These are phyloP conservation scores for Pestalotiopsis sp. DNA, from an alignment of 2,329 filamentous ascomycete genomes.

Conservation along the genomic window DNA sequence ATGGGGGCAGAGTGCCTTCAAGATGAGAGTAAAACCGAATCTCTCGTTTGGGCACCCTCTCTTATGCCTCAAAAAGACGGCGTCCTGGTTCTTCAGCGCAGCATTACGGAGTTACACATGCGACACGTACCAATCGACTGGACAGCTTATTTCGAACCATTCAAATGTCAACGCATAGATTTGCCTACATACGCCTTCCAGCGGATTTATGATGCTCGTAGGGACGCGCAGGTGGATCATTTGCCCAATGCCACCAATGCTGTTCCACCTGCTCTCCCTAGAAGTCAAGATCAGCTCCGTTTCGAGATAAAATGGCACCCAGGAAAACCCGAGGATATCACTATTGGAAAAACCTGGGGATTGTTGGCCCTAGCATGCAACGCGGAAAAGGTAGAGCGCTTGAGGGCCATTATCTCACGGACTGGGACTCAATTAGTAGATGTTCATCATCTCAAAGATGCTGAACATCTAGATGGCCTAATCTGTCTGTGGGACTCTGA, in stretches of 20 bases:
- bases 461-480: conserved; percentile 26
- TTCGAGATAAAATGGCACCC: conserved; percentile 22
- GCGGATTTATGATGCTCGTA: conserved; percentile 17
- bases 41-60: conserved; percentile 29
- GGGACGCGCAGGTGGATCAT: not conserved
- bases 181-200: conserved; percentile 36
- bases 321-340: conserved; percentile 10
- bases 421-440: conserved; percentile 16
- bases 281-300: conserved; percentile 13
- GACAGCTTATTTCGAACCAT: conserved; percentile 30
- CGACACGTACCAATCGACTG: conserved; percentile 30
- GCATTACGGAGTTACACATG: conserved; percentile 27
- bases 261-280: not conserved
- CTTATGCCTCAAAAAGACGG: conserved; percentile 20
- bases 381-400: conserved; percentile 10
- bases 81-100: conserved; percentile 21
- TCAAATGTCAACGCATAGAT: conserved; percentile 26
- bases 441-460: conserved; percentile 20
- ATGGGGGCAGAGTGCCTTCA: conserved; percentile 29
- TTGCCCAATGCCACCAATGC: conserved; percentile 4
- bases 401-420: conserved; percentile 14
- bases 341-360: conserved; percentile 19
- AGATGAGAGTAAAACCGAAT: conserved; percentile 13
- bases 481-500: conserved; percentile 26
- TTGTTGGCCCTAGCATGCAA: conserved; percentile 14